A percentile compares a stretch with the other conserved stretches of the same genome.
phyloP scores from a whole-genome alignment of 2,329 filamentous ascomycete genomes.

The Drechmeria coniospora region DNA sequence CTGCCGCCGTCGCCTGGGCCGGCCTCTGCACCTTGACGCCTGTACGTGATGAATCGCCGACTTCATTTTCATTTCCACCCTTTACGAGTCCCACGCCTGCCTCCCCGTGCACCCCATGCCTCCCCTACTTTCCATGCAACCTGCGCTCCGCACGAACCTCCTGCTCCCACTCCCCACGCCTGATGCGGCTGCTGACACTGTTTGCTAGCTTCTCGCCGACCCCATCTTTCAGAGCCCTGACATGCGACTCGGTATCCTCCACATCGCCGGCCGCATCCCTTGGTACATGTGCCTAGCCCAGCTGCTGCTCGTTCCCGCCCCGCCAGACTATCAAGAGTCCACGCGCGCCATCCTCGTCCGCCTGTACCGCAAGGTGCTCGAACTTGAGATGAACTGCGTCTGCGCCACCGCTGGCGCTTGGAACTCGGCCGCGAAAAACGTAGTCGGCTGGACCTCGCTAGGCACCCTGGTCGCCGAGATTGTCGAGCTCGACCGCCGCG shows the following conservation, averaged over 20 bases:
- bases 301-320: too few species aligned
- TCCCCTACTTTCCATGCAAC: too few species aligned
- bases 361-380: slow-evolving; percentile 17
- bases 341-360: slow-evolving; percentile 10
- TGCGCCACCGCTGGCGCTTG: slow-evolving; percentile 21
- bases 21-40: slow-evolving; percentile 22
- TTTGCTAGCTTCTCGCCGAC: slow-evolving; percentile 21
- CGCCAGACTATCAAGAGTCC: too few species aligned
- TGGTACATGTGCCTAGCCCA: slow-evolving; percentile 19
- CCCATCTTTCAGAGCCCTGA: slow-evolving; percentile 17
- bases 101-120: too few species aligned
- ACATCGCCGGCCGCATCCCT: slow-evolving; percentile 17
- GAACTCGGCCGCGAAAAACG: slow-evolving; percentile 20
- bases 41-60: slow-evolving; percentile 8
- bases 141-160: too few species aligned
- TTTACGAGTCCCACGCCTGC: not conserved
- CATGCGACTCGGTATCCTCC: slow-evolving; percentile 14
- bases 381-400: slow-evolving; percentile 24
- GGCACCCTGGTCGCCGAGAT: slow-evolving; percentile 12
- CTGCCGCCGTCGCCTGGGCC: slow-evolving; percentile 18
- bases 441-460: slow-evolving; percentile 19
- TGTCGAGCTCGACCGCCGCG: slow-evolving; percentile 11
- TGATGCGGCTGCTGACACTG: too few species aligned
- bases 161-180: too few species aligned
- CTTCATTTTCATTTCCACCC: not conserved